Evolutionary conservation across 345 rosid species (phyloP).

Genomic region (Eutrema japonicum): DNA sequence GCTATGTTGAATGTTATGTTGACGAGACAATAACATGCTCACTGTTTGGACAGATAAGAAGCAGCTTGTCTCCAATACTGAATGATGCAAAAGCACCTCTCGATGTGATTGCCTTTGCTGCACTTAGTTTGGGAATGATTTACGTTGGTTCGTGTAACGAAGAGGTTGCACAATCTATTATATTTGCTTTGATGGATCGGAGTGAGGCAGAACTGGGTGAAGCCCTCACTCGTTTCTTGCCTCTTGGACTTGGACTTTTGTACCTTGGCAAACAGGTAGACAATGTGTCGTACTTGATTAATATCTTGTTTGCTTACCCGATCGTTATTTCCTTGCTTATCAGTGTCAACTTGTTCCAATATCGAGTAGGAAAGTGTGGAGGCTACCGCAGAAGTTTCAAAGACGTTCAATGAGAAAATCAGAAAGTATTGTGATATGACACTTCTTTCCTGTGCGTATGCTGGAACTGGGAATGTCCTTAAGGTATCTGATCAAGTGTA

Average conservation of each 20-base stretch:
- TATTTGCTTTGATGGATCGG: constrained; percentile 84
- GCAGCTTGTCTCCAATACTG: constrained; percentile 65
- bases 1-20: constrained; percentile 20
- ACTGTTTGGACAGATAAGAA: constrained; percentile 59
- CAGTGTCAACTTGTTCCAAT: constrained; percentile 29
- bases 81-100: constrained; percentile 73
- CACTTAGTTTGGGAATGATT: constrained; percentile 87
- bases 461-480: constrained; percentile 96
- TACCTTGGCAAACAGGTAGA: constrained; percentile 97
- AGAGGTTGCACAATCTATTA: constrained; percentile 91
- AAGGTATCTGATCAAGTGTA: constrained; percentile 59
- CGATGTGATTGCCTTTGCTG: constrained; percentile 87
- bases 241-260: constrained; percentile 93
- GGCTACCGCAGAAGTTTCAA: constrained; percentile 95
- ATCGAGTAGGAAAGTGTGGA: constrained; percentile 78
- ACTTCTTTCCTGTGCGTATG: constrained; percentile 94
- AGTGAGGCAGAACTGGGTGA: constrained; percentile 82
- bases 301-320: constrained; percentile 24
- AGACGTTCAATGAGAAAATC: constrained; percentile 90
- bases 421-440: constrained; percentile 90
- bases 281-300: constrained; percentile 7
- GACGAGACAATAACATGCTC: constrained; percentile 21
- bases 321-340: constrained; percentile 24
- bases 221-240: constrained; percentile 79
- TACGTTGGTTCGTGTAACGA: constrained; percentile 95